Base-by-base conservation (phyloP, 2,329 filamentous ascomycete genomes). In the Sordariomycetes sp. region DNA sequence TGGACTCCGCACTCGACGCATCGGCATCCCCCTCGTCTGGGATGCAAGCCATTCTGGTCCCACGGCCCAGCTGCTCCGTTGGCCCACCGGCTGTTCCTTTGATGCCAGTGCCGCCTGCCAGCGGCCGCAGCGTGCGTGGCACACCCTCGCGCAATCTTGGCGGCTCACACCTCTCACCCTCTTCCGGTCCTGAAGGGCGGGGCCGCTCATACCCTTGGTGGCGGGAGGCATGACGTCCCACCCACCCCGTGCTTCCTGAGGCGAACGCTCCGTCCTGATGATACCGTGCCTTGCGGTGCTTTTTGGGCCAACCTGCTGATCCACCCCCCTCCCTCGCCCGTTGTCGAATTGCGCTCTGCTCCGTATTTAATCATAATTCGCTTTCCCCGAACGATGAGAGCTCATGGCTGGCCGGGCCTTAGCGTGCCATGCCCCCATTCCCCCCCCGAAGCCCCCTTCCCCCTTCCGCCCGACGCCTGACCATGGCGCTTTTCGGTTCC, bases 361-460 rank as follows among this genome's bases (percentile, higher is more conserved):
- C 55, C 55, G 55, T 57, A 32, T 57, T 57, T 57, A 57, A 57
- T 57, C 50, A 57, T 57, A 57, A 57, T 57, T 57, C 28, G 46
- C 28, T 51, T 32, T 32, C 37, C 55, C 46, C 28, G 48, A 53
- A 57, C 28, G 48, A 57, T 28, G 55, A n/a, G 16, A 48, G 52
- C 50, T 57, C 51, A 22, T 57, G 43, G 35, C 28, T 51, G 40
- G 40, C 32, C 28, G 48, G 28, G 4, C 48, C 18, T 18, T 53
- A 50, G 46, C 46, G 46, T 50, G 8, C 46, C 46, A 50, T 50
- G 46, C 46, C 46, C 46, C 18, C 20, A 22, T 22, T 22, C 46
- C 40, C n/a, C n/a, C 40, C 40, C 40, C 8, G 12, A 14, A 11
- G 37, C 12, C 37, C 18, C 16, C 14, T 50, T 16, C 46, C 34